Percentiles rank a stretch among this genome's conserved stretches.
Conservation (phyloP, 768 basidiomycete species). For the Tulasnella sp. region DNA sequence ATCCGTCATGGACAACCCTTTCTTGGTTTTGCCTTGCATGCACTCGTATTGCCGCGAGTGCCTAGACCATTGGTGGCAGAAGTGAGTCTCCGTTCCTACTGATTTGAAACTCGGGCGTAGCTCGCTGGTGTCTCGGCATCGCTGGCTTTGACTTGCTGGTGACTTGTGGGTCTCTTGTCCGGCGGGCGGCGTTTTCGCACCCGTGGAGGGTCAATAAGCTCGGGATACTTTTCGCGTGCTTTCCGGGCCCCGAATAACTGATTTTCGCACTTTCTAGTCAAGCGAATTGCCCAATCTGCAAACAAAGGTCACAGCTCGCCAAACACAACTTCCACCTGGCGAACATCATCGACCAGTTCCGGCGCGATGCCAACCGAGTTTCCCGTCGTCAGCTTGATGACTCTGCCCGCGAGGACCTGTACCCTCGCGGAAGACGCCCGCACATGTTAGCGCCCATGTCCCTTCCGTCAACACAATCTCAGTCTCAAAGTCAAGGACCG, state of each 20-base stretch:
- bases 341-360: conserved; percentile 32
- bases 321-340: conserved; percentile 31
- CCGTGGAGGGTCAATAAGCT: neutral
- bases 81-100: conserved; percentile 8
- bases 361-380: conserved; percentile 5
- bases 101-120: neutral
- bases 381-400: conserved; percentile 7
- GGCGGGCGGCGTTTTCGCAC: neutral
- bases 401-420: conserved; percentile 29
- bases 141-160: neutral
- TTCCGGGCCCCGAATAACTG: neutral
- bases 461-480: conserved; percentile 28
- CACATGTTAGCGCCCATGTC: neutral
- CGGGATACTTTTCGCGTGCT: neutral
- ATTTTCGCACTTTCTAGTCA: conserved; percentile 16
- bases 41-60: conserved; percentile 35
- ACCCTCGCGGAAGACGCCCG: conserved; percentile 29
- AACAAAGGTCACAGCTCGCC: conserved; percentile 13
- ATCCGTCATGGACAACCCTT: conserved; percentile 33
- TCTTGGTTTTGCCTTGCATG: conserved; percentile 33
- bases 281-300: conserved; percentile 32
- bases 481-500: conserved; percentile 25
- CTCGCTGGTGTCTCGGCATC: neutral
- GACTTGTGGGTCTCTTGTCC: conserved; percentile 1
- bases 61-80: conserved; percentile 33